These are phyloP conservation scores for Coemansia sp. DNA, from an alignment of 192 early-diverging fungal genomes.

Conservation along the genomic window DNA sequence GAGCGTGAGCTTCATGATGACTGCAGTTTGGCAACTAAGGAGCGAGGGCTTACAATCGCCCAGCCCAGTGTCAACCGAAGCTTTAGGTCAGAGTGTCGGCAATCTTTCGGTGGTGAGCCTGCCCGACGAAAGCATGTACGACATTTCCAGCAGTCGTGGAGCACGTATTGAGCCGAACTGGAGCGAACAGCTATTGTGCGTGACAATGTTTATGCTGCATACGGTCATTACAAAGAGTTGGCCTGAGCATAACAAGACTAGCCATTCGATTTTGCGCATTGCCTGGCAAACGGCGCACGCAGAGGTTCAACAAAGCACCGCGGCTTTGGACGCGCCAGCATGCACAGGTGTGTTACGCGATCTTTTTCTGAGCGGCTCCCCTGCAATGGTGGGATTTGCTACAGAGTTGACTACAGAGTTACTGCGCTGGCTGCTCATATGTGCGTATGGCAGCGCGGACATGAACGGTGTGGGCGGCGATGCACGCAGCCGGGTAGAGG, in stretches of 20 bases:
- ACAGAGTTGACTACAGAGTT: not conserved
- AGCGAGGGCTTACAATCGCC: not conserved
- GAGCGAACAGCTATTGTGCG: constrained; percentile 7
- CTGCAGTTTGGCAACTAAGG: constrained; percentile 1
- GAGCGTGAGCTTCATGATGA: constrained; percentile 13
- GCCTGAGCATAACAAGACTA: not conserved
- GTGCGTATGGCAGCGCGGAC: constrained; percentile 3
- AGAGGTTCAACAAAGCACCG: not conserved
- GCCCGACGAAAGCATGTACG: constrained; percentile 36
- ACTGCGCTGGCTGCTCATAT: constrained; percentile 21
- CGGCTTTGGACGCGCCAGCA: not conserved
- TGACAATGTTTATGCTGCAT: constrained; percentile 15
- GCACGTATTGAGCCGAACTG: not conserved
- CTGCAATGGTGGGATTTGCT: constrained; percentile 6
- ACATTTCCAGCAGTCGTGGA: constrained; percentile 6
- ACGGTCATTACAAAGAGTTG: not conserved
- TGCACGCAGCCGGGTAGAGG: constrained; percentile 1
- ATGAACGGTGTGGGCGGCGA: not conserved
- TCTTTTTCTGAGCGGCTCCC: not conserved
- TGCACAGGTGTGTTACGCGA: constrained; percentile 11
- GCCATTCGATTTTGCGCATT: not conserved
- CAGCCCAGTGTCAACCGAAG: constrained; percentile 5
- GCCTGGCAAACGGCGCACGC: constrained; percentile 26
- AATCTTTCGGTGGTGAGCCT: constrained; percentile 40
- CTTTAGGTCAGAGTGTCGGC: constrained; percentile 24